These are phyloP conservation scores for Tieghemiomyces parasiticus DNA, from an alignment of 192 early-diverging fungal genomes.

Conservation along the genomic window DNA sequence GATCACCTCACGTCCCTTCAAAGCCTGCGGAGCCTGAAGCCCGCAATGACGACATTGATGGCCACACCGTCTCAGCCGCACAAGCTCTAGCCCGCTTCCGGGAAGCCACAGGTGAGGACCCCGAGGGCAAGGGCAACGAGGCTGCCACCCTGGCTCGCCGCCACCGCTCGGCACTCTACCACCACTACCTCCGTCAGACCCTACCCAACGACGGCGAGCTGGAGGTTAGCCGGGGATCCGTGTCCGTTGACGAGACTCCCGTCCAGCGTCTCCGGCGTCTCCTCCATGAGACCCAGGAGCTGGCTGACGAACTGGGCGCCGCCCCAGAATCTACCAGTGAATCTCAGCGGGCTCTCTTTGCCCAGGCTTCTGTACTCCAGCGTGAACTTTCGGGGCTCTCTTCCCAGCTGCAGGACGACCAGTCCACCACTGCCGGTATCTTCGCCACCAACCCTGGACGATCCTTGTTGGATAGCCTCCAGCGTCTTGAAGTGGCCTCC, in stretches of 20 bases:
- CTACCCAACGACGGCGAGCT: conserved; percentile 5
- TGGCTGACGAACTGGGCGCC: conserved; percentile 38
- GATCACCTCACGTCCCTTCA: background rate
- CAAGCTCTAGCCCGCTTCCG: conserved; percentile 43
- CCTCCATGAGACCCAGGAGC: conserved; percentile 69
- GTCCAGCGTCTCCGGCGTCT: conserved; percentile 62
- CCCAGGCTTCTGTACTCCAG: conserved; percentile 18
- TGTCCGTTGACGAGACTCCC: conserved; percentile 45
- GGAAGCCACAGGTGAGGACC: conserved; percentile 32
- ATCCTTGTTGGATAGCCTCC: background rate
- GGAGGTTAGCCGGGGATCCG: background rate
- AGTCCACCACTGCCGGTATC: background rate
- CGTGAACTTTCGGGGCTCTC: conserved; percentile 21
- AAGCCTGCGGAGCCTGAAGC: conserved; percentile 23
- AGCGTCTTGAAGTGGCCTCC: too few species aligned
- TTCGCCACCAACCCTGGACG: background rate
- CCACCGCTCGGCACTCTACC: conserved; percentile 4
- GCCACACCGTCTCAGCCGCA: conserved; percentile 30
- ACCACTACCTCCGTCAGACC: background rate
- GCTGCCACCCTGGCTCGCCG: background rate
- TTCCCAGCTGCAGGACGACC: background rate
- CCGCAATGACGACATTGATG: conserved; percentile 41
- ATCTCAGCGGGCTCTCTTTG: conserved; percentile 14
- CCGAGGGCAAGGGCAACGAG: background rate
- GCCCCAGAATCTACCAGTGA: background rate